phyloP scores from a whole-genome alignment of 176 grass and related monocot genomes.

The bread wheat (Triticum aestivum) region IWGSC_CS_RefSeq_v2.1 NC_057794.1:587927129-587927628 shows the following conservation, averaged over 20 bases:
- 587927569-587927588: not conserved
- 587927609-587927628: not conserved
- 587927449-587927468: too few species aligned
- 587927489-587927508: too few species aligned
- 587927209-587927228: too few species aligned
- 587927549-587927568: not conserved
- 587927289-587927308: not conserved
- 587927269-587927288: not conserved
- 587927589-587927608: too few species aligned
- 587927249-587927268: not conserved
- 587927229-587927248: too few species aligned
- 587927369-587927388: not conserved
- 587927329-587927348: not conserved
- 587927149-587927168: too few species aligned
- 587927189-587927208: too few species aligned
- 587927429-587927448: too few species aligned
- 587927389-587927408: not conserved
- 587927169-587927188: too few species aligned
- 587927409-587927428: not conserved
- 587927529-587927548: conserved; percentile 4
- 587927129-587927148: too few species aligned
- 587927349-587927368: not conserved
- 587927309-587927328: conserved; percentile 8
- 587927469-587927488: too few species aligned
- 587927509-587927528: not conserved